A percentile compares a stretch with the other conserved stretches of the same genome.
Evolutionary conservation across 331 rosid species (phyloP).

Genomic region (Quercus phellos): DNA sequence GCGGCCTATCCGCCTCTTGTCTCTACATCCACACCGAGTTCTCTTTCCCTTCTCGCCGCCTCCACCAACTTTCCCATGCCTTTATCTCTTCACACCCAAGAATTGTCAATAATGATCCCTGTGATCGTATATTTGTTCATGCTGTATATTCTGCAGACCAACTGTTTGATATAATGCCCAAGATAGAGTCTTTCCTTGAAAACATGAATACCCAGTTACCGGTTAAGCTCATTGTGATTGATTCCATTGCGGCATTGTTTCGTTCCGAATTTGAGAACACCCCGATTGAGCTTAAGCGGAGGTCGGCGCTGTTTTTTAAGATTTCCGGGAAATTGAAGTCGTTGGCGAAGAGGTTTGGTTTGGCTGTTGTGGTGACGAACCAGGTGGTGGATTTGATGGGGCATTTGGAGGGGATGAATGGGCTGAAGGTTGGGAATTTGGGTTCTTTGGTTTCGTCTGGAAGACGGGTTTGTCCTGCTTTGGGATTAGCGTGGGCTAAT

Average conservation of each 20-base stretch:
- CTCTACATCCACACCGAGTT: constrained; percentile 69
- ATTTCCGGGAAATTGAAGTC: constrained; percentile 60
- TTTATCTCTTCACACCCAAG: constrained; percentile 27
- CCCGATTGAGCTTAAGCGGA: constrained; percentile 44
- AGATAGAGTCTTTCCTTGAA: constrained; percentile 33
- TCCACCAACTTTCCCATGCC: constrained; percentile 52
- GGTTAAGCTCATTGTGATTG: constrained; percentile 44
- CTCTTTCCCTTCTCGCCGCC: constrained; percentile 78
- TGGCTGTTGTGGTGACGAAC: constrained; percentile 71
- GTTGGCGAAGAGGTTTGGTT: constrained; percentile 48
- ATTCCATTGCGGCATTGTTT: constrained; percentile 52
- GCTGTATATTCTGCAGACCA: constrained; percentile 43
- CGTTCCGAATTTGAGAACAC: constrained; percentile 52
- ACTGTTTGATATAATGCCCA: constrained; percentile 39
- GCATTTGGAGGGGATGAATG: constrained; percentile 33
- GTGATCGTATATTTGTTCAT: constrained; percentile 38
- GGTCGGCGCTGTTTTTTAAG: constrained; percentile 65
- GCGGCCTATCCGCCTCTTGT: constrained; percentile 71
- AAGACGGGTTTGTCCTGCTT: constrained; percentile 64
- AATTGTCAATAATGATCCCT: constrained; percentile 31
- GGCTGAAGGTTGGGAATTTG: constrained; percentile 62
- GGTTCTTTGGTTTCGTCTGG: constrained; percentile 45
- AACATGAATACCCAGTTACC: constrained; percentile 32
- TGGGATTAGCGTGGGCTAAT: constrained; percentile 76
- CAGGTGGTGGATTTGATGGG: constrained; percentile 75